A percentile compares a stretch with the other conserved stretches of the same genome.
Evolutionary conservation across 805 yeast species (phyloP).

Genomic region (Saccharomycopsis microspora): DNA sequence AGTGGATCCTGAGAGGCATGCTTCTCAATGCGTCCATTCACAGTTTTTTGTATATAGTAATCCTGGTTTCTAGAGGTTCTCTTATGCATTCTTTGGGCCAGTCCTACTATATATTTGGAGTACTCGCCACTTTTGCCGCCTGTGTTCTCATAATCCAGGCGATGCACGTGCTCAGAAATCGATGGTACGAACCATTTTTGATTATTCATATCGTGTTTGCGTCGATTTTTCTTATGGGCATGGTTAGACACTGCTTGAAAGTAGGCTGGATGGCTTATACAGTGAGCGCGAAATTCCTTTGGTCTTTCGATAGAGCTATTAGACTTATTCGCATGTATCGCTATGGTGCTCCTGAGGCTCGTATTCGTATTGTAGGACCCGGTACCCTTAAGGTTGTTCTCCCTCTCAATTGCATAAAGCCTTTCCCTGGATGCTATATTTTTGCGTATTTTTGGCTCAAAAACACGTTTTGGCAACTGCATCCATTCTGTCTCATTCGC

Average conservation of each 20-base stretch:
- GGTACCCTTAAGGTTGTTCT: not conserved
- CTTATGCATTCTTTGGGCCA: not conserved
- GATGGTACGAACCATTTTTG: slow-evolving; percentile 10
- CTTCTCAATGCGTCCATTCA: slow-evolving; percentile 18
- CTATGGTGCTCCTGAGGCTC: not conserved
- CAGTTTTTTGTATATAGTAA: slow-evolving; percentile 1
- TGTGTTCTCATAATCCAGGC: slow-evolving; percentile 3
- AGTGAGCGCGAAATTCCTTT: not conserved
- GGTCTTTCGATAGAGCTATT: slow-evolving; percentile 5
- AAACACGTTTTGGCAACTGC: slow-evolving; percentile 8
- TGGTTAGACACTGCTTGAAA: slow-evolving; percentile 8
- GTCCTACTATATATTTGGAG: slow-evolving; percentile 6
- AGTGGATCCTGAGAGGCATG: slow-evolving; percentile 43
- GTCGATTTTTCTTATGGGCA: slow-evolving; percentile 3
- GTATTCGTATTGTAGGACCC: not conserved
- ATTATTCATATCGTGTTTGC: slow-evolving; percentile 5
- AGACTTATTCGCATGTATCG: slow-evolving; percentile 1
- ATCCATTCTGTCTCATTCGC: slow-evolving; percentile 9
- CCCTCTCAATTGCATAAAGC: not conserved
- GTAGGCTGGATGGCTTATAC: slow-evolving; percentile 10
- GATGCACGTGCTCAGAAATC: slow-evolving; percentile 3
- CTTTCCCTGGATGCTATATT: slow-evolving; percentile 9
- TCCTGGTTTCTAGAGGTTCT: not conserved
- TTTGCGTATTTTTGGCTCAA: slow-evolving; percentile 5
- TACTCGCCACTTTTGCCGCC: slow-evolving; percentile 4